phyloP scores from a whole-genome alignment of 371 early-diverging fungal genomes.

The Mortierella sp. region DNA sequence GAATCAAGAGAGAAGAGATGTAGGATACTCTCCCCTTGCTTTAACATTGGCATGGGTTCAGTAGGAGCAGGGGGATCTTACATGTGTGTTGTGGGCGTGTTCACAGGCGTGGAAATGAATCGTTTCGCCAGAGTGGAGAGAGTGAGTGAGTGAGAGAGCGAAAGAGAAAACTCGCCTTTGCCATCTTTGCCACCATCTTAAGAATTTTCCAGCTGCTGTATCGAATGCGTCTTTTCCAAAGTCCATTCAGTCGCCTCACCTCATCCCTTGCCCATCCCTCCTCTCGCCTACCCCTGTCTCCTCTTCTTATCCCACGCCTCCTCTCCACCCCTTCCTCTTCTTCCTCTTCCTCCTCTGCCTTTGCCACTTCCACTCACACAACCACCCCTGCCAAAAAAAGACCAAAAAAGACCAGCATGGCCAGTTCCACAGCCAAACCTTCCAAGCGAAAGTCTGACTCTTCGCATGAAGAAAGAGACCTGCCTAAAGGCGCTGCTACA shows the following conservation, averaged over 20 bases:
- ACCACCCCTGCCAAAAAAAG: neutral
- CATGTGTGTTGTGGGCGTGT: no score
- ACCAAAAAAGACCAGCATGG: neutral
- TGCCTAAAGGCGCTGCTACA: neutral
- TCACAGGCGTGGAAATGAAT: no score
- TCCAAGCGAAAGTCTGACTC: neutral
- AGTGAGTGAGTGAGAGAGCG: no score
- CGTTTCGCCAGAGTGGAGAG: no score
- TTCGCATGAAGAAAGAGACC: neutral
- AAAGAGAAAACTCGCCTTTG: no score
- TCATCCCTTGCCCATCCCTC: neutral
- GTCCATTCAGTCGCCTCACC: neutral
- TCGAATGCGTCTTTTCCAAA: neutral
- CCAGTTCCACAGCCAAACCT: neutral
- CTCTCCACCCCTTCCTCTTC: neutral
- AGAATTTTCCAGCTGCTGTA: no score
- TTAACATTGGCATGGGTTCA: no score
- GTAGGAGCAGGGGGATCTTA: no score
- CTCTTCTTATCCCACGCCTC: neutral
- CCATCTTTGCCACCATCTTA: no score
- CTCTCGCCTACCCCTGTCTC: neutral
- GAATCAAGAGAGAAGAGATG: no score
- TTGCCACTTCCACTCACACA: neutral
- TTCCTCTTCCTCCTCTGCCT: neutral
- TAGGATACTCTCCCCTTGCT: no score